Evolutionary conservation across 148 eudicot genomes (phyloP).

Genomic region (Cornus florida): DNA sequence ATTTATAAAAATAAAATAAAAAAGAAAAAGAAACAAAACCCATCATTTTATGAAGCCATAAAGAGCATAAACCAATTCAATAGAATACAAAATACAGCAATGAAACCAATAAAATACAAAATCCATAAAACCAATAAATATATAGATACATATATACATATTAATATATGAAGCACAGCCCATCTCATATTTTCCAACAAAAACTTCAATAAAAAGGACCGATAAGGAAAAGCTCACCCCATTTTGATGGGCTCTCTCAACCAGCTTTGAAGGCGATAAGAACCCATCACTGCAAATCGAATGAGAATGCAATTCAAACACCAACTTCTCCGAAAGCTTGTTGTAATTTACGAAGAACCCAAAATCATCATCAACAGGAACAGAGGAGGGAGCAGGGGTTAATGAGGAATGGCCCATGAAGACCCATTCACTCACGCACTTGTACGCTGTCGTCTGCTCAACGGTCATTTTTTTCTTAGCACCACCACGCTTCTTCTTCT

Average conservation of each 20-base stretch:
- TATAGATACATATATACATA: background rate
- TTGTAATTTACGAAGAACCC: slow-evolving; percentile 39
- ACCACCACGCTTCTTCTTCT: slow-evolving; percentile 79
- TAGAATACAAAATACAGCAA: background rate
- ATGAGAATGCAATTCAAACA: slow-evolving; percentile 87
- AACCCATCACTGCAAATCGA: slow-evolving; percentile 90
- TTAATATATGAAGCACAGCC: background rate
- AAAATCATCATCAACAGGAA: slow-evolving; percentile 46
- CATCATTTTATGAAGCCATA: too few species aligned
- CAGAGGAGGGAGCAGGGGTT: slow-evolving; percentile 7
- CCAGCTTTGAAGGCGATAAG: slow-evolving; percentile 86
- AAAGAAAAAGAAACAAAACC: background rate
- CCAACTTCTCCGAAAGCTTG: slow-evolving; percentile 53
- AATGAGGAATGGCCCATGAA: slow-evolving; percentile 32
- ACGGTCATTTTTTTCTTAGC: slow-evolving; percentile 61
- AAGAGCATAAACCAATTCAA: too few species aligned
- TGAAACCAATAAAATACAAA: background rate
- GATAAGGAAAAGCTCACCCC: slow-evolving; percentile 54
- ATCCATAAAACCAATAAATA: background rate
- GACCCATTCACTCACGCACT: slow-evolving; percentile 75
- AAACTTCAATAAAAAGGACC: background rate
- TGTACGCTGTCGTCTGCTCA: slow-evolving; percentile 72
- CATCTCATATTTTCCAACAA: background rate
- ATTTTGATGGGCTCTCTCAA: slow-evolving; percentile 85
- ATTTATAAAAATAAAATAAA: background rate